These are phyloP conservation scores for Eutypa lata DNA, from an alignment of 2,329 filamentous ascomycete species.

Conservation along the genomic window DNA sequence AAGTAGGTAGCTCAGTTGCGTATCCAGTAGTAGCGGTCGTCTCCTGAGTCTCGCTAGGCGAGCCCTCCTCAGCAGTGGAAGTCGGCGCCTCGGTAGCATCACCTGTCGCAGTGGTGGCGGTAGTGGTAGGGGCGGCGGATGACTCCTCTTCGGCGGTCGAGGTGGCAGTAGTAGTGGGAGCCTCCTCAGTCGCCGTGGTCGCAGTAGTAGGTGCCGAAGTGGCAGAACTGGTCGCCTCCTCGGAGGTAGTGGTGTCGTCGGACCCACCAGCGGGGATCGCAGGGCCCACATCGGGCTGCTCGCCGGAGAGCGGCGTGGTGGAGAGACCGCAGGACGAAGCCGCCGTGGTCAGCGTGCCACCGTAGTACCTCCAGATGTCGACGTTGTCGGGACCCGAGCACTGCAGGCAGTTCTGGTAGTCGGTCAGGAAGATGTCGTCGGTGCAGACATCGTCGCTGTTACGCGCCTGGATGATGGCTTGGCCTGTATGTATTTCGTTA, in stretches of 20 bases:
- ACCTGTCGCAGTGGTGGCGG: too few relatives aligned
- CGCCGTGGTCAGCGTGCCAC: constrained; percentile 30
- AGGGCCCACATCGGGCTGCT: constrained; percentile 15
- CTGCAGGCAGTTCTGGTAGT: constrained; percentile 41
- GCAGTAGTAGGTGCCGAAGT: too few relatives aligned
- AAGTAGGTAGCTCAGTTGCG: background rate
- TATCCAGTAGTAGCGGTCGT: background rate
- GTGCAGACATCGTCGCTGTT: constrained; percentile 33
- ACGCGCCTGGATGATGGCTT: constrained; percentile 32
- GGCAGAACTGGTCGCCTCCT: too few relatives aligned
- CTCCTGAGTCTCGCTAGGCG: background rate
- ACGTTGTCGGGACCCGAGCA: constrained; percentile 37
- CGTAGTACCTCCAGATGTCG: constrained; percentile 44
- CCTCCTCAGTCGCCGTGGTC: too few relatives aligned
- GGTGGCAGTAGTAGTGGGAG: too few relatives aligned
- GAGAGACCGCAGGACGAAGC: constrained; percentile 29
- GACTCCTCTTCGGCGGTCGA: too few relatives aligned
- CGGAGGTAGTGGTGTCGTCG: too few relatives aligned
- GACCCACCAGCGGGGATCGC: constrained; percentile 11
- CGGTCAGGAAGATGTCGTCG: constrained; percentile 35
- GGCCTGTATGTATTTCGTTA: too few relatives aligned
- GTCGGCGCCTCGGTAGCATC: constrained; percentile 3
- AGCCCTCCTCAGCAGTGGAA: background rate
- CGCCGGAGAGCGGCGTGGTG: constrained; percentile 14
- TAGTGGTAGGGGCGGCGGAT: too few relatives aligned